Conservation (phyloP, 2,329 filamentous ascomycete species). For the Celoporthe dispersa region DNA sequence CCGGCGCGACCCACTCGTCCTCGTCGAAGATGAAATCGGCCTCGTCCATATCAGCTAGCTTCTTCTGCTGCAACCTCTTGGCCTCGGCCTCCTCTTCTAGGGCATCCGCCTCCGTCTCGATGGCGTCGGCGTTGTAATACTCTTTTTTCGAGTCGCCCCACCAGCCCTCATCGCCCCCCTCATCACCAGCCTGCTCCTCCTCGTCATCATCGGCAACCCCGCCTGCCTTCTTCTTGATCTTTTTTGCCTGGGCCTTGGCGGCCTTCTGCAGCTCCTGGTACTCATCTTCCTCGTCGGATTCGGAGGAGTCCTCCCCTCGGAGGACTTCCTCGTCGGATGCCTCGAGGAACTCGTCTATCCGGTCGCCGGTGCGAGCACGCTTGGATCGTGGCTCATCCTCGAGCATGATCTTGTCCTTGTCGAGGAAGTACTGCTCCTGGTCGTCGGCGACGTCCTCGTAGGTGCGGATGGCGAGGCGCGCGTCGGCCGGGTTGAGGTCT, state of each 20-base stretch:
- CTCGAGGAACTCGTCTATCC: constrained; percentile 66
- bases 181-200: constrained; percentile 51
- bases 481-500: constrained; percentile 60
- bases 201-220: constrained; percentile 68
- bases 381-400: constrained; percentile 82
- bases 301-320: constrained; percentile 32
- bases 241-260: constrained; percentile 22
- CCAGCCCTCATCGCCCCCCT: constrained; percentile 66
- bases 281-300: constrained; percentile 35
- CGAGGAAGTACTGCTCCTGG: constrained; percentile 90
- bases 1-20: constrained; percentile 75
- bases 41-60: constrained; percentile 84
- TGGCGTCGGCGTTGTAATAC: constrained; percentile 86
- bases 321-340: constrained; percentile 65
- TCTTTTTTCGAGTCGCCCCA: constrained; percentile 90
- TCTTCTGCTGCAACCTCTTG: constrained; percentile 86
- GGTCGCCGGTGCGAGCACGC: constrained; percentile 69
- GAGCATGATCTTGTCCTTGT: constrained; percentile 83
- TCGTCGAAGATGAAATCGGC: constrained; percentile 95
- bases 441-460: constrained; percentile 90
- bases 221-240: constrained; percentile 43
- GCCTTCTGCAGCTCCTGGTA: constrained; percentile 29
- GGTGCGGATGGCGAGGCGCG: constrained; percentile 65
- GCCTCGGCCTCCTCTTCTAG: constrained; percentile 93
- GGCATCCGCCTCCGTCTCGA: constrained; percentile 69